A percentile compares a stretch with the other conserved stretches of the same genome.
phyloP scores from a whole-genome alignment of 306 rosid species.

The Crataegus laevigata region DNA sequence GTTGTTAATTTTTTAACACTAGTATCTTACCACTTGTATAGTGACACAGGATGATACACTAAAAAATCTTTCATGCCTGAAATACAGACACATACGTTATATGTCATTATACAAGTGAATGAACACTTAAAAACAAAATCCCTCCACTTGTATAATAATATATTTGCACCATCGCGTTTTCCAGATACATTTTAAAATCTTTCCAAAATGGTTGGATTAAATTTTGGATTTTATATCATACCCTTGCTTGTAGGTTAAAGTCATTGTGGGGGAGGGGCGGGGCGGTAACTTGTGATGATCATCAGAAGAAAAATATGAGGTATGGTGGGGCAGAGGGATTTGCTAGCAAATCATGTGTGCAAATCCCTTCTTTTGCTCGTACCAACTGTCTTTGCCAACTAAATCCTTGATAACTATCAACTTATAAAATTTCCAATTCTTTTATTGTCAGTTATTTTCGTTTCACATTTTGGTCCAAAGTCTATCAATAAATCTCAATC shows the following conservation, averaged over 20 bases:
- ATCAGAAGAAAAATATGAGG: background rate
- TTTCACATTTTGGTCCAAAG: slow-evolving; percentile 17
- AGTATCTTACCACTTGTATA: too few species aligned
- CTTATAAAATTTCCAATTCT: slow-evolving; percentile 24
- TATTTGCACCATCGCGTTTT: too few species aligned
- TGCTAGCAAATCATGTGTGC: slow-evolving; percentile 36
- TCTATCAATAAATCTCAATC: slow-evolving; percentile 40
- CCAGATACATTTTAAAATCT: too few species aligned
- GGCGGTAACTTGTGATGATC: background rate
- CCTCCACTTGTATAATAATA: too few species aligned
- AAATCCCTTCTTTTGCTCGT: slow-evolving; percentile 41
- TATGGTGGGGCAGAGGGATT: slow-evolving; percentile 38
- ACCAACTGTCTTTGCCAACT: slow-evolving; percentile 29
- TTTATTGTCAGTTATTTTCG: slow-evolving; percentile 41
- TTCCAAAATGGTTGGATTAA: slow-evolving; percentile 10
- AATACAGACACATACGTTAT: too few species aligned
- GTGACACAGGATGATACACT: too few species aligned
- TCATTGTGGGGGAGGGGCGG: background rate
- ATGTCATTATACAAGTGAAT: too few species aligned
- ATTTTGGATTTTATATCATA: slow-evolving; percentile 10
- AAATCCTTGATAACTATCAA: slow-evolving; percentile 9
- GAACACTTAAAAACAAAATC: too few species aligned
- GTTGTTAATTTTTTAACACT: too few species aligned
- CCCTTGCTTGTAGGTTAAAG: slow-evolving; percentile 10
- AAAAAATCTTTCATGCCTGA: too few species aligned